Evolutionary conservation across 2,329 filamentous ascomycete genomes (phyloP).

Genomic region (Ophiostoma ulmi): DNA sequence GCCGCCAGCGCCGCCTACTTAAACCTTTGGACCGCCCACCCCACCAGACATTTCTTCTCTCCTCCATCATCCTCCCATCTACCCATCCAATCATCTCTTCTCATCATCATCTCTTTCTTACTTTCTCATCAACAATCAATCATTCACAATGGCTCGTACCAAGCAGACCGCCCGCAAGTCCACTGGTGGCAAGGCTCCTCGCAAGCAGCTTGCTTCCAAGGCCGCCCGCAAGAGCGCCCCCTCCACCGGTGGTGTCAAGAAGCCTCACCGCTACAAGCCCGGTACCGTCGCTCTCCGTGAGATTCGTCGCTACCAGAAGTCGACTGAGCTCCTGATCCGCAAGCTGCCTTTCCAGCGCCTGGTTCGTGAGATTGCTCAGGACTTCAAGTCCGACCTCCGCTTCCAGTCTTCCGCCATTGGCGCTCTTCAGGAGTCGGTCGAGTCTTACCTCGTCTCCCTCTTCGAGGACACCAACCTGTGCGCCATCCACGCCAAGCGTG

Average conservation of each 20-base stretch:
- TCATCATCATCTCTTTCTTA: conserved; percentile 20
- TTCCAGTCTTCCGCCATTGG: conserved; percentile 99
- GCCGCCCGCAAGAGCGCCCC: conserved; percentile 97
- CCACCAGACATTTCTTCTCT: conserved; percentile 36
- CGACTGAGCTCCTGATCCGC: conserved; percentile 89
- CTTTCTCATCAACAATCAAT: conserved; percentile 27
- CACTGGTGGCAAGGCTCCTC: conserved; percentile 71
- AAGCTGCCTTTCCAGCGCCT: conserved; percentile 98
- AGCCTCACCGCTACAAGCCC: conserved; percentile 86
- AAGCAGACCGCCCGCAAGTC: conserved; percentile 70
- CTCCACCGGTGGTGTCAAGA: conserved; percentile 95
- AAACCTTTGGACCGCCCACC: conserved; percentile 41
- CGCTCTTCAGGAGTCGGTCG: conserved; percentile 95
- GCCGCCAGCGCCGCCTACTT: conserved; percentile 34
- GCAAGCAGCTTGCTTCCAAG: conserved; percentile 99
- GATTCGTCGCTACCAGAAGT: conserved; percentile 97
- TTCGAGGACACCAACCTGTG: conserved; percentile 99
- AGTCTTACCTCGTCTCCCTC: conserved; percentile 96
- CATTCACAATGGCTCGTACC: conserved; percentile 56
- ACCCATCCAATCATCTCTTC: conserved; percentile 31
- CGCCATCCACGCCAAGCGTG: conserved; percentile 98
- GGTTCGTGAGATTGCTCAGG: conserved; percentile 90
- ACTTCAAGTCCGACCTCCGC: conserved; percentile 91
- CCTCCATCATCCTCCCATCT: conserved; percentile 35
- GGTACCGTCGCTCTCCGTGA: conserved; percentile 96